Evolutionary conservation across 345 rosid genomes (phyloP), one percentile per base, ranked within the genome.

Genomic region (Raphanus raphanistrum): DNA sequence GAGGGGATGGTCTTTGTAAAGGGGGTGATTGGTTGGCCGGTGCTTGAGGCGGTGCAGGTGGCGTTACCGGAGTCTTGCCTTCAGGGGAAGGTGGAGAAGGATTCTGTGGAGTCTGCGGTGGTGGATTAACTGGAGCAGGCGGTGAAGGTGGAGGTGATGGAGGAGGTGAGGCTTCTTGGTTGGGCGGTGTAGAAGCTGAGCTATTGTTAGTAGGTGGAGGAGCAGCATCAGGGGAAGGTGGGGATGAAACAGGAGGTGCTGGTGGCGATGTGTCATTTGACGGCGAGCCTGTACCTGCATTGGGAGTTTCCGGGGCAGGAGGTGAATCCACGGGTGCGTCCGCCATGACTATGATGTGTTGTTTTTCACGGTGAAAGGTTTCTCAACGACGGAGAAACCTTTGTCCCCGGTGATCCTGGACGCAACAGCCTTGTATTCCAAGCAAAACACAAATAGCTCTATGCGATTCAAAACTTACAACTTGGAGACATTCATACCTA

Each of bases 321-420:
- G 83, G 68, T 32, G 79, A 41, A 57, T 58, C 29, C 21, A 8
- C 79, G 9, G 82, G 82, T 5, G 79, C 41, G 26, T 70, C 82
- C 10, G 82, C 79, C 82, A 79, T 79, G 67, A 38, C 35, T 32
- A 41, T n/a, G 5, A 36, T 8, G 59, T 45, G 2, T 60, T 28
- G 61, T 54, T n/a, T 11, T 57, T 48, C 38, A 7, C 31, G 76
- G 72, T 66, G 68, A 73, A 79, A 58, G 70, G 74, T 79, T 79
- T 79, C 78, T 79, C 78, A 79, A 73, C 60, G 60, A 70, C 54
- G 74, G 82, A 79, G 78, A 79, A 79, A 73, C 78, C 82, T 68
- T 67, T 32, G 54, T 68, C 63, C 77, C 70, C 71, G 52, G 74
- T 38, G 71, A 68, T 73, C 70, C 25, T 62, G 8, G 63, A 68